Percentiles rank a stretch among this genome's conserved stretches.
Evolutionary conservation across 2,329 filamentous ascomycete species (phyloP).

Genomic region (Ophiobolus disseminans): DNA sequence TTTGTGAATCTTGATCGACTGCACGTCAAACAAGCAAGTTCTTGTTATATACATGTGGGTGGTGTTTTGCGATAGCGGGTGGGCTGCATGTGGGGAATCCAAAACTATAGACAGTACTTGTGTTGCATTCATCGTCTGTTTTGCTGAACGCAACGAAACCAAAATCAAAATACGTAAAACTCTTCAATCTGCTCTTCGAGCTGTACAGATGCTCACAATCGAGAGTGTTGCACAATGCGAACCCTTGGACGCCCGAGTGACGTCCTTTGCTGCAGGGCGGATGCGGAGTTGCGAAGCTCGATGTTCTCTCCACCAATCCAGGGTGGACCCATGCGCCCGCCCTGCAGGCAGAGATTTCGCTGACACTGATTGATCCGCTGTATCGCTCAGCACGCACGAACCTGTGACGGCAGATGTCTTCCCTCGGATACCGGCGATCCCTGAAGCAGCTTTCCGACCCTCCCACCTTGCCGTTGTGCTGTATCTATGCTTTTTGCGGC

Average conservation of each 20-base stretch:
- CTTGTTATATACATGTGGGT: slow-evolving; percentile 28
- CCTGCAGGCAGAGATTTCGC: slow-evolving; percentile 24
- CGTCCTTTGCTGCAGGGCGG: slow-evolving; percentile 26
- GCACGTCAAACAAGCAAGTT: slow-evolving; percentile 18
- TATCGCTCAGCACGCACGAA: slow-evolving; percentile 2
- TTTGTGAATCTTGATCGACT: slow-evolving; percentile 13
- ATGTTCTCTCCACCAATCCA: slow-evolving; percentile 23
- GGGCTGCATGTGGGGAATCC: slow-evolving; percentile 21
- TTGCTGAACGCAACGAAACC: slow-evolving; percentile 20
- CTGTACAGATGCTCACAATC: neutral
- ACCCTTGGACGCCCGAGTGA: slow-evolving; percentile 15
- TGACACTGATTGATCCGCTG: slow-evolving; percentile 15
- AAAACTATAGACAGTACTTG: slow-evolving; percentile 36
- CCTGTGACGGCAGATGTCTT: slow-evolving; percentile 4
- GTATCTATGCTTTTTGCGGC: slow-evolving; percentile 20
- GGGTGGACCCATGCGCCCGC: slow-evolving; percentile 11
- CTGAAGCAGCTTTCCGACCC: neutral
- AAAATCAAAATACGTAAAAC: too few species aligned
- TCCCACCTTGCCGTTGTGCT: slow-evolving; percentile 1
- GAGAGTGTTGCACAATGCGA: neutral
- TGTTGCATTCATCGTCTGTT: slow-evolving; percentile 18
- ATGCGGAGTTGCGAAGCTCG: slow-evolving; percentile 16
- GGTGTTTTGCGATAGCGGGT: slow-evolving; percentile 22
- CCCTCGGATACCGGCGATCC: neutral
- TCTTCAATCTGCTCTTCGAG: too few species aligned